Base-by-base conservation (phyloP, 306 rosid species). In the Carpinus fangiana region DNA sequence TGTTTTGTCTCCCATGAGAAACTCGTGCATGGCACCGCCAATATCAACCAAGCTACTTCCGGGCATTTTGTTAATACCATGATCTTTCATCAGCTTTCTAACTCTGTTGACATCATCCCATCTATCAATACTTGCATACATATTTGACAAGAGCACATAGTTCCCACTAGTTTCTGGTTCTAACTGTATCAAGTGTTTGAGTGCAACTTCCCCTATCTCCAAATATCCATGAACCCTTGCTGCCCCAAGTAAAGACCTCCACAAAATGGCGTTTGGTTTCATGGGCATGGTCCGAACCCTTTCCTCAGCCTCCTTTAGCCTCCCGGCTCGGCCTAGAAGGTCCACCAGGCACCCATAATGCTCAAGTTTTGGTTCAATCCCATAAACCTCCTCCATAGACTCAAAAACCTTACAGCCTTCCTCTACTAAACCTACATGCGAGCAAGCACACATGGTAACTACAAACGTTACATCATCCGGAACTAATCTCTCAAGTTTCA, bases 171-270 rank as follows among this genome's bases (percentile, higher is more conserved):
- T 70, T 70, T 70, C 74, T 45, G 74, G 74, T 70, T 70, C 74
- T 48, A 70, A 14, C 26, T 48, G 61, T 68, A 80, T 78, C 43
- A 86, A 77, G 74, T 86, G 74, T 75, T 76, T 72, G 6, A 83
- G 83, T 61, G 87, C 77, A 83, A 70, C 75, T 78, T 86, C 87
- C 48, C 85, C 89, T 12, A 83, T 53, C 73, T 72, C 77, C 61
- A 80, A 51, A 76, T 83, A 80, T 13, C 87, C 85, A 83, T 80
- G 87, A 66, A 83, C 43, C 70, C 79, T 83, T 34, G 89, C 87
- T 52, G 85, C 87, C 45, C 87, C 89, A 31, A 86, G 89, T 80
- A 86, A 83, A 74, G 85, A 81, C 81, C 87, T 83, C 87, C 87
- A 86, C 68, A 86, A 53, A 17, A 83, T 70, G 6, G 89, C 87